Percentiles rank a stretch among this genome's conserved stretches.
These are phyloP conservation scores for Quercus dentata DNA, from an alignment of 306 rosid genomes.

Conservation along the genomic window DNA sequence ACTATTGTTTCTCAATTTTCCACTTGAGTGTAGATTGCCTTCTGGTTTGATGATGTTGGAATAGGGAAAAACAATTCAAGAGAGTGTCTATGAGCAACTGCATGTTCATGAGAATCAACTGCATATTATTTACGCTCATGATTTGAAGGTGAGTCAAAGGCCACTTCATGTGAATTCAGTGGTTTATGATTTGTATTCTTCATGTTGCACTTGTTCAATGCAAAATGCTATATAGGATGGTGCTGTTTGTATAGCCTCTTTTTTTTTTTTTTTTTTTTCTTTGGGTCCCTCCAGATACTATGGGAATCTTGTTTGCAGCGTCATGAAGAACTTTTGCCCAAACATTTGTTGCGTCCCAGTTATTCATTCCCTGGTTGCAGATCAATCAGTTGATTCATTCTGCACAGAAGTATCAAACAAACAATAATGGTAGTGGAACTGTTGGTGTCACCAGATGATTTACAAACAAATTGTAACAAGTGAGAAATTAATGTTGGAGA, in stretches of 20 bases:
- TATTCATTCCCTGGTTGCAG: conserved; percentile 14
- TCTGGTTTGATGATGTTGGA: conserved; percentile 42
- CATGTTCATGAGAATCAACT: conserved; percentile 40
- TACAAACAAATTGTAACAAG: conserved; percentile 9
- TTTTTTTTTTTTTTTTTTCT: background rate
- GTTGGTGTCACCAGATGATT: conserved; percentile 6
- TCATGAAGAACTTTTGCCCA: conserved; percentile 43
- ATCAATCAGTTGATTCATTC: conserved; percentile 31
- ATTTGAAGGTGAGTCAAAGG: conserved; percentile 31
- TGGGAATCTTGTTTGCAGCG: conserved; percentile 44
- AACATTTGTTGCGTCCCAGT: conserved; percentile 33
- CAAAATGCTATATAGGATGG: background rate
- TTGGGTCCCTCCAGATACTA: conserved; percentile 21
- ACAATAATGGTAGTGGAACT: conserved; percentile 3
- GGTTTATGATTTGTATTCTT: background rate
- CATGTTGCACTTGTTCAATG: background rate
- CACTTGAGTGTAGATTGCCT: conserved; percentile 28
- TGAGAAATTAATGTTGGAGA: conserved; percentile 6
- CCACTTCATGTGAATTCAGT: background rate
- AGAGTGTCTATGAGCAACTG: conserved; percentile 39
- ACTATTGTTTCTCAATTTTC: conserved; percentile 33
- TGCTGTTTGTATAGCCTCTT: background rate
- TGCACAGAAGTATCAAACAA: conserved; percentile 18
- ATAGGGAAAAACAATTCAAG: conserved; percentile 42
- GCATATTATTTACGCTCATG: conserved; percentile 30